These are phyloP conservation scores for Euphorbia schlechtendalii DNA, from an alignment of 441 rosid species.

Conservation along the genomic window DNA sequence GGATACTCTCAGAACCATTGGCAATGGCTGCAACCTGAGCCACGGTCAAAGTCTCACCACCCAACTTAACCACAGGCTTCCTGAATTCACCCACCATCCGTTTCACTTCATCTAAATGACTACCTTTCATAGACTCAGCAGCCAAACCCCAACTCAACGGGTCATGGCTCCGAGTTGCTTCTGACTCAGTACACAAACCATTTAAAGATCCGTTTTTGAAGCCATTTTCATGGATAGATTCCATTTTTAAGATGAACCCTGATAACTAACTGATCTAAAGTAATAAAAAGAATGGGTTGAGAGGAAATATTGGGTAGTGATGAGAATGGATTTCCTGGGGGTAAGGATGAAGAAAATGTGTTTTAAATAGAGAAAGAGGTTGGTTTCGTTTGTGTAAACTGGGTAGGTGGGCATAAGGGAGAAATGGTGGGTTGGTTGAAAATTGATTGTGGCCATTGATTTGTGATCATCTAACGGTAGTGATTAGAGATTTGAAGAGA, in stretches of 20 bases:
- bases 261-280: slow-evolving; percentile 1
- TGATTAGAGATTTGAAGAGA: slow-evolving; percentile 12
- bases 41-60: slow-evolving; percentile 58
- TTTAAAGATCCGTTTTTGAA: slow-evolving; percentile 26
- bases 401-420: slow-evolving; percentile 41
- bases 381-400: slow-evolving; percentile 3
- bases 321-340: slow-evolving; percentile 26
- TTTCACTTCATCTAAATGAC: slow-evolving; percentile 72
- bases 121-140: slow-evolving; percentile 59
- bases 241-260: slow-evolving; percentile 16
- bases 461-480: slow-evolving; percentile 24
- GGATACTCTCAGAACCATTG: slow-evolving; percentile 21
- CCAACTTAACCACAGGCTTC: slow-evolving; percentile 47
- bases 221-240: slow-evolving; percentile 2
- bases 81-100: slow-evolving; percentile 59
- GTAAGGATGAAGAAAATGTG: slow-evolving; percentile 9
- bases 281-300: background rate
- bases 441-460: slow-evolving; percentile 38
- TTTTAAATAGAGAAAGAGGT: slow-evolving; percentile 33
- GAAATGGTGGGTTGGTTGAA: slow-evolving; percentile 47
- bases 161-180: slow-evolving; percentile 18
- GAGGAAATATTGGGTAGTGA: background rate
- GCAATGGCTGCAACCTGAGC: slow-evolving; percentile 65
- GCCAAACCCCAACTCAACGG: slow-evolving; percentile 61
- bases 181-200: slow-evolving; percentile 9